Evolutionary conservation across 192 early-diverging fungal species (phyloP), one percentile per base, ranked within the genome.

Genomic region (Chytriomyces sp.): DNA sequence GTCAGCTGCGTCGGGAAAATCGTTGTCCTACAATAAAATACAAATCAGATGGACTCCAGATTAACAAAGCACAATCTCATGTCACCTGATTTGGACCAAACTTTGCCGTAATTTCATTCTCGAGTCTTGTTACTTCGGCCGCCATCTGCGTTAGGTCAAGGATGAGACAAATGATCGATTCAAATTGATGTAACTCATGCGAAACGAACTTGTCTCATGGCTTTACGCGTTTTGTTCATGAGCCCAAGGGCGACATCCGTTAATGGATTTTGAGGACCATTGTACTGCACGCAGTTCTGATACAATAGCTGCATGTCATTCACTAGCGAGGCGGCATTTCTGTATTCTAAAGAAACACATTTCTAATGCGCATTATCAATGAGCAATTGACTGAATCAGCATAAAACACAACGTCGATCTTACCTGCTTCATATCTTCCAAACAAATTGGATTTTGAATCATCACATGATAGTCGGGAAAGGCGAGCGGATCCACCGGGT

Each of bases 371-470:
- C 50, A 9, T 3, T 72, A 44, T 6, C 47, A 7, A 80, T 16
- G 7, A 48, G 53, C 65, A 13, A 10, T 23, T 47, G 28, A 69
- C 35, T 43, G 35, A 35, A 35, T 35, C 18, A 47, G 57, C 47
- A 26, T 20, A 13, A 28, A 2, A 67, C 68, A 2, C 6, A 13
- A 16, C 7, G 47, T 5, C 8, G 65, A 72, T 2, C n/a, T 82
- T 61, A 87, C 89, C 46, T 89, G 84, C 6, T 83, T 67, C 79
- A 91, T 90, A 11, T 86, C 80, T 28, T 85, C 82, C 23, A 91
- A 69, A 47, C 82, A 86, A 5, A 82, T 84, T 0, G 90, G 90
- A 5, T 84, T 79, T 69, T 84, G 83, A 20, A 90, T 80, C 24
- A 88, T 65, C 43, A 61, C 73, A 45, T 86, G 82, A 35, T 91